These are phyloP conservation scores for Aspergillus thermomutatus DNA, from an alignment of 2,329 filamentous ascomycete genomes.

Conservation along the genomic window DNA sequence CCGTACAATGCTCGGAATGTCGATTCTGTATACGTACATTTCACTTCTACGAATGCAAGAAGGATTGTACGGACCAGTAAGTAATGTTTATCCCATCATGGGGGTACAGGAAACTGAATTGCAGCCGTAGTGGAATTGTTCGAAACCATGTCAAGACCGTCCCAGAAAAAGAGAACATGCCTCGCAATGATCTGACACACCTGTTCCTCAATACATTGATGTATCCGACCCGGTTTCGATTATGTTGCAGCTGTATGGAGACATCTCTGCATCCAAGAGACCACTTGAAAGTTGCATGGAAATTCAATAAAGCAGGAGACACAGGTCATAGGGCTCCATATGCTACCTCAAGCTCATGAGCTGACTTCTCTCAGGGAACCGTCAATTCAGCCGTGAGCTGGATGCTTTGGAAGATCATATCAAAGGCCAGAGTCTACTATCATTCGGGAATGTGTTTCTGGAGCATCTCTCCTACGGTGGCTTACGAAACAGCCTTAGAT, in stretches of 20 bases:
- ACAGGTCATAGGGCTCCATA: no score
- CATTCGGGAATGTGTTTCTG: slow-evolving; percentile 7
- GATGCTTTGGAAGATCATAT: slow-evolving; percentile 7
- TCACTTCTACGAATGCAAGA: slow-evolving; percentile 6
- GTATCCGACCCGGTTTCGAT: neutral
- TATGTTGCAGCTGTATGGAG: slow-evolving; percentile 7
- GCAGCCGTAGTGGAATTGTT: neutral
- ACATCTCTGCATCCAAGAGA: slow-evolving; percentile 1
- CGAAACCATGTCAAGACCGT: slow-evolving; percentile 3
- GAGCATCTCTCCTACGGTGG: slow-evolving; percentile 1
- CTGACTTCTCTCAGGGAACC: no score
- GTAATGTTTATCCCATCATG: neutral
- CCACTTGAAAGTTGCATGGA: slow-evolving; percentile 1
- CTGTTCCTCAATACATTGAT: neutral
- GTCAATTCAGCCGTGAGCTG: slow-evolving; percentile 2
- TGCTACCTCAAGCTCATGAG: no score
- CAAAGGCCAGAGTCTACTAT: slow-evolving; percentile 4
- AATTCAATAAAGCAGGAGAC: slow-evolving; percentile 4
- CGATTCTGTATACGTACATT: slow-evolving; percentile 7
- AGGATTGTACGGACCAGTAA: slow-evolving; percentile 2
- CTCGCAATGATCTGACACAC: no score
- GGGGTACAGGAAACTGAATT: neutral
- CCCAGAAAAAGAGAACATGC: neutral
- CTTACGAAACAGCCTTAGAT: neutral
- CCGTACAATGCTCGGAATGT: slow-evolving; percentile 7